Conservation (phyloP, 192 early-diverging fungal genomes). For the Coemansia sp. region DNA sequence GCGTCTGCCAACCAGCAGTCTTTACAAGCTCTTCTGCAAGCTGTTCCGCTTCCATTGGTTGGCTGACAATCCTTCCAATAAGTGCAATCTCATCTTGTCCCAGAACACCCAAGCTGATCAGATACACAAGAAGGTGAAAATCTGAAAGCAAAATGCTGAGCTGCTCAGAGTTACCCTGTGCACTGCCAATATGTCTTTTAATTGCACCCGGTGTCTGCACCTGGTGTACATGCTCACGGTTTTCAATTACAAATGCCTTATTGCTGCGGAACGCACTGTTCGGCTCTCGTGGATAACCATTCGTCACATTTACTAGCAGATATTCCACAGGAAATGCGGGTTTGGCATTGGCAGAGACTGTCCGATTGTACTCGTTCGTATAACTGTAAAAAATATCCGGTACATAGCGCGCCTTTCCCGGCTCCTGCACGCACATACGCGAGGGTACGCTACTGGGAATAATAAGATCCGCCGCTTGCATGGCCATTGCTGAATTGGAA, state of each 20-base stretch:
- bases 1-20: slow-evolving; percentile 45
- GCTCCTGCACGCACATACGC: slow-evolving; percentile 79
- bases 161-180: slow-evolving; percentile 24
- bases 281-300: slow-evolving; percentile 85
- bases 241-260: slow-evolving; percentile 71
- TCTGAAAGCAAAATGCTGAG: slow-evolving; percentile 66
- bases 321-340: slow-evolving; percentile 98
- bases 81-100: slow-evolving; percentile 55
- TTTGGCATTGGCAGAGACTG: slow-evolving; percentile 86
- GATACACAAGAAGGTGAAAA: slow-evolving; percentile 81
- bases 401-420: slow-evolving; percentile 78
- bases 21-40: slow-evolving; percentile 18
- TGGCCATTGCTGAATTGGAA: slow-evolving; percentile 83
- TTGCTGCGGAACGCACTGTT: slow-evolving; percentile 70
- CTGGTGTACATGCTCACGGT: slow-evolving; percentile 63
- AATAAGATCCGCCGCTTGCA: slow-evolving; percentile 88
- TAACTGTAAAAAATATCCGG: slow-evolving; percentile 97
- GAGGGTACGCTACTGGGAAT: slow-evolving; percentile 85
- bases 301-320: slow-evolving; percentile 85
- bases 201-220: slow-evolving; percentile 62
- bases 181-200: slow-evolving; percentile 54
- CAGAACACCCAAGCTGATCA: slow-evolving; percentile 67
- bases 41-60: slow-evolving; percentile 12
- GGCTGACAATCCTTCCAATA: slow-evolving; percentile 21
- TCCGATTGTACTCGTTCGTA: slow-evolving; percentile 89